phyloP scores from a whole-genome alignment of 495 filamentous ascomycete genomes.

The Polyplosphaeria fusca region DNA sequence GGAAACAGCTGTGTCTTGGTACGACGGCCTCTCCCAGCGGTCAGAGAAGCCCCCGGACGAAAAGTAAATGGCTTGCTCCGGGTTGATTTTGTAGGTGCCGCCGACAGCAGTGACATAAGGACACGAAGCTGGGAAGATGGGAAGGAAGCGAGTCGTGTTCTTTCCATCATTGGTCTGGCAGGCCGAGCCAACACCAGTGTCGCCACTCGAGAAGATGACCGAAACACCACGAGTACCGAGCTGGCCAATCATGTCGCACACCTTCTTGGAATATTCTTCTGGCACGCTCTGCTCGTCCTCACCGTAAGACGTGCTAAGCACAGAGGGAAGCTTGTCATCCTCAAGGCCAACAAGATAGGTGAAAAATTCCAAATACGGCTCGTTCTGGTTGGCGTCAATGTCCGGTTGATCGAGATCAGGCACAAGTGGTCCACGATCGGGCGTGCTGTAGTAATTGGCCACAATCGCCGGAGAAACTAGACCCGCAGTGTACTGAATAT shows the following conservation, averaged over 20 bases:
- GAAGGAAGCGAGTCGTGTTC: constrained; percentile 63
- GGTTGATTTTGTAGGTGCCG: constrained; percentile 57
- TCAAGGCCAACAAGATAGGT: constrained; percentile 59
- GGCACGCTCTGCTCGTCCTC: constrained; percentile 78
- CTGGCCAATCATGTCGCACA: constrained; percentile 68
- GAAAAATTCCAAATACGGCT: constrained; percentile 73
- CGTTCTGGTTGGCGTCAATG: constrained; percentile 57
- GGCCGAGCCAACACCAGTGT: constrained; percentile 64
- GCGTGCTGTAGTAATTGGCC: constrained; percentile 65
- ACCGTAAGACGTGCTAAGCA: constrained; percentile 76
- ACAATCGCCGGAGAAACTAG: constrained; percentile 55
- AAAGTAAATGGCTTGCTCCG: constrained; percentile 57
- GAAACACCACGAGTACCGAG: constrained; percentile 75
- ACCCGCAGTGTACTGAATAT: constrained; percentile 66
- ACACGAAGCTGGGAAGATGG: constrained; percentile 68
- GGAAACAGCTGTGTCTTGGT: constrained; percentile 57
- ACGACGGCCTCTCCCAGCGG: constrained; percentile 58
- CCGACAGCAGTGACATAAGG: constrained; percentile 73
- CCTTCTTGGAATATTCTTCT: constrained; percentile 58
- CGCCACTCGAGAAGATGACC: constrained; percentile 68
- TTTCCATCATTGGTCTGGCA: constrained; percentile 66
- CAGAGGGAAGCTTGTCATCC: constrained; percentile 64
- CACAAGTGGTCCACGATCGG: constrained; percentile 59
- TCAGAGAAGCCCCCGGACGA: constrained; percentile 68
- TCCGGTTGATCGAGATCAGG: constrained; percentile 60